Conservation (phyloP, 352 stramenopile genomes). For the Phytophthora pinifolia region DNA sequence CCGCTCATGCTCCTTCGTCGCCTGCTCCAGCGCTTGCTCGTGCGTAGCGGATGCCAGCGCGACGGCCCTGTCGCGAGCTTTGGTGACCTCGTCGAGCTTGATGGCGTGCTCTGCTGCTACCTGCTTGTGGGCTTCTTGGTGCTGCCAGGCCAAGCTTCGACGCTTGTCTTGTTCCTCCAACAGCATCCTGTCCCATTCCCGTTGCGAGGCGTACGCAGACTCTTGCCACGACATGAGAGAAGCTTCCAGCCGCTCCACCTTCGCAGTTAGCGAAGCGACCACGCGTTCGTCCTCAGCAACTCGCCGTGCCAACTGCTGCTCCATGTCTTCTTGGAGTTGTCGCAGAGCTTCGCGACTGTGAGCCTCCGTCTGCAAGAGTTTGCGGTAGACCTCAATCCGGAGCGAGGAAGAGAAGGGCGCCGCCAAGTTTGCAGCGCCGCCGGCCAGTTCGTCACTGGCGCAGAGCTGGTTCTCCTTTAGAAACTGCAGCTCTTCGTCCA, state of each 20-base stretch:
- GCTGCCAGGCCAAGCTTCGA: conserved; percentile 19
- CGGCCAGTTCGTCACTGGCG: conserved; percentile 11
- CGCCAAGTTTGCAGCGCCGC: conserved; percentile 1
- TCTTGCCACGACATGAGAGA: conserved; percentile 30
- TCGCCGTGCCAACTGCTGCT: conserved; percentile 20
- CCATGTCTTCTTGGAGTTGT: conserved; percentile 18
- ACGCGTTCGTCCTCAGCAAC: conserved; percentile 1
- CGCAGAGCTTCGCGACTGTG: conserved; percentile 11
- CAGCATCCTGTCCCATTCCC: conserved; percentile 25
- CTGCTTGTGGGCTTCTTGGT: conserved; percentile 18
- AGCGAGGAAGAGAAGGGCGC: conserved; percentile 25
- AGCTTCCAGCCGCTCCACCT: conserved; percentile 27
- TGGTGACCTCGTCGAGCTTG: conserved; percentile 14
- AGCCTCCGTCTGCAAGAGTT: conserved; percentile 10
- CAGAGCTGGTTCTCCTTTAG: conserved; percentile 27
- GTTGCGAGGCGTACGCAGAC: conserved; percentile 17
- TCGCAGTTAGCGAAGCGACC: conserved; percentile 16
- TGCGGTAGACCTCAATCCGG: conserved; percentile 21
- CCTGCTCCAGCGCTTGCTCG: conserved; percentile 22
- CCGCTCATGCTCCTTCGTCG: conserved; percentile 13
- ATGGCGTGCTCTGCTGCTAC: conserved; percentile 9
- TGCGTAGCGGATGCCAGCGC: conserved; percentile 19
- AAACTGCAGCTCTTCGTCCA: conserved; percentile 17
- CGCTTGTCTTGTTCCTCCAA: conserved; percentile 28
- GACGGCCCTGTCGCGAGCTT: conserved; percentile 15